A percentile compares a stretch with the other conserved stretches of the same genome.
Evolutionary conservation across 257 asterid genomes (phyloP).

Genomic region (Paulownia fortunei): DNA sequence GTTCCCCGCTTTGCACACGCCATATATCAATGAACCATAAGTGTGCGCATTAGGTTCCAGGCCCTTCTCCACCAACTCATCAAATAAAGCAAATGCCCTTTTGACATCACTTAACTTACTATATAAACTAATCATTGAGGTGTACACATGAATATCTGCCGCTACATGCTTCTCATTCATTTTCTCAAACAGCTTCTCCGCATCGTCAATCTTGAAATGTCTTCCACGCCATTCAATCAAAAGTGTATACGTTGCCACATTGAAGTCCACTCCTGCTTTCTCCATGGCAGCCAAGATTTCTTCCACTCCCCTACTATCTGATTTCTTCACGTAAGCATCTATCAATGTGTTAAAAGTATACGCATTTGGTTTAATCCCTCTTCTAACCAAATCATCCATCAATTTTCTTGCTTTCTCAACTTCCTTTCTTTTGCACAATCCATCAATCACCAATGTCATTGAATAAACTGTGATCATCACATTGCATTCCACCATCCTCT

Average conservation of each 20-base stretch:
- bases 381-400: constrained; percentile 56
- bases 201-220: constrained; percentile 49
- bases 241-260: constrained; percentile 71
- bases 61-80: constrained; percentile 69
- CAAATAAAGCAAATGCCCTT: constrained; percentile 69
- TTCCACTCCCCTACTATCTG: constrained; percentile 52
- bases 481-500: constrained; percentile 67
- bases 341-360: constrained; percentile 74
- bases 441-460: constrained; percentile 69
- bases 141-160: constrained; percentile 62
- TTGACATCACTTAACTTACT: constrained; percentile 57
- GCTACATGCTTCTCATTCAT: constrained; percentile 57
- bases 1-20: constrained; percentile 74
- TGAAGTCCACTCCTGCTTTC: constrained; percentile 60
- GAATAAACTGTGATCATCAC: constrained; percentile 79
- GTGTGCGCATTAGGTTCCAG: constrained; percentile 71
- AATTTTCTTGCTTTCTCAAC: constrained; percentile 56
- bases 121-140: constrained; percentile 62
- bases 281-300: constrained; percentile 59
- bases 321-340: constrained; percentile 61
- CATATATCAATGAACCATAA: constrained; percentile 72
- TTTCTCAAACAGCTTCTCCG: constrained; percentile 69
- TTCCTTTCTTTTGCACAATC: constrained; percentile 63
- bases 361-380: constrained; percentile 69
- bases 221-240: constrained; percentile 51